Conservation (phyloP, 73 alveolate species). For the Durusdinium trenchii region DNA sequence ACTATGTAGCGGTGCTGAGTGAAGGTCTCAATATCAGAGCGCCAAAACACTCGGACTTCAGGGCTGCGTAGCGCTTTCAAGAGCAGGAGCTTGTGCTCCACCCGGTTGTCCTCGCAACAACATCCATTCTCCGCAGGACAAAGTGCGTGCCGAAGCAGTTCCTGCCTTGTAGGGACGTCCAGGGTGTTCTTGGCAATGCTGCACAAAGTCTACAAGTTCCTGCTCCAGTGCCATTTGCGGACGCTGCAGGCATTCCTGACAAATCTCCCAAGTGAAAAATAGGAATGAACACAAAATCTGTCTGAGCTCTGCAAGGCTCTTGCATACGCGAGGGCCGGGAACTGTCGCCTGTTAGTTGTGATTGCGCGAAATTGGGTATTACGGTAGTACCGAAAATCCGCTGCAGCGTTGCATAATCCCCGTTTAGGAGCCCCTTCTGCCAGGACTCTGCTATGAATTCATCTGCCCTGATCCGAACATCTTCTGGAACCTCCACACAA, state of each 20-base stretch:
- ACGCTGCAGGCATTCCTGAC: slow-evolving; percentile 1
- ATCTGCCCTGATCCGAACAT: slow-evolving; percentile 33
- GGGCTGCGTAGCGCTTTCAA: slow-evolving; percentile 38
- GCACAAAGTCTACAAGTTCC: slow-evolving; percentile 31
- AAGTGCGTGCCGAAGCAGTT: background rate
- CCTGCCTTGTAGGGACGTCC: slow-evolving; percentile 31
- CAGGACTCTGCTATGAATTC: slow-evolving; percentile 53
- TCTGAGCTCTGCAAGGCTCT: background rate
- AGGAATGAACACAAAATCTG: background rate
- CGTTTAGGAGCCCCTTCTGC: background rate
- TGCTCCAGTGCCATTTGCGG: slow-evolving; percentile 27
- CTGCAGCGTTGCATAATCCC: background rate
- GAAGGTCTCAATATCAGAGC: slow-evolving; percentile 73
- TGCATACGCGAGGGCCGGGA: no score
- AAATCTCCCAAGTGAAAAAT: background rate
- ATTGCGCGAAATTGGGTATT: no score
- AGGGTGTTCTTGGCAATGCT: slow-evolving; percentile 33
- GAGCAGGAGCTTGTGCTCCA: slow-evolving; percentile 72
- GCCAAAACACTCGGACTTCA: slow-evolving; percentile 61
- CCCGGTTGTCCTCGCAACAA: slow-evolving; percentile 13
- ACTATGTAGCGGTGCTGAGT: slow-evolving; percentile 76
- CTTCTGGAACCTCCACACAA: slow-evolving; percentile 39
- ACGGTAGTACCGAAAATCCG: background rate
- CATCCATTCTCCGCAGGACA: background rate
- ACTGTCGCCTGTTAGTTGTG: no score